These are phyloP conservation scores for Harringtonia lauricola DNA, from an alignment of 2,329 filamentous ascomycete species.

Conservation along the genomic window DNA sequence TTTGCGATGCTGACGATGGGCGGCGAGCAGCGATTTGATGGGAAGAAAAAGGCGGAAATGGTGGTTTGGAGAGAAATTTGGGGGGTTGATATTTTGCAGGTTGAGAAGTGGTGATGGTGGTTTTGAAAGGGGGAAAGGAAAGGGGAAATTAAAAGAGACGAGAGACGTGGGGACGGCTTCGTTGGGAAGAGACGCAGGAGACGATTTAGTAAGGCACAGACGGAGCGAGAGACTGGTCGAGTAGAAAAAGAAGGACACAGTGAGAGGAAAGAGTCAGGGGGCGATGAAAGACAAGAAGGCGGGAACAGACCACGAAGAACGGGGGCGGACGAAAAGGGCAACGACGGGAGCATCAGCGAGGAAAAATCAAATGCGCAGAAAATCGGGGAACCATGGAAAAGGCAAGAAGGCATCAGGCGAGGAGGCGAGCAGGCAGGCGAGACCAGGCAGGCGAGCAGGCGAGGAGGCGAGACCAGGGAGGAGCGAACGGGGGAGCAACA, in stretches of 20 bases:
- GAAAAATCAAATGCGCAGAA: constrained; percentile 2
- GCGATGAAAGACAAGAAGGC: background rate
- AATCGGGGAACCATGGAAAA: constrained; percentile 5
- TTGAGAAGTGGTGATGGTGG: constrained; percentile 14
- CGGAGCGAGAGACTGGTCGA: background rate
- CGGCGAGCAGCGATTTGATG: constrained; percentile 25
- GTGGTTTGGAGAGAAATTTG: constrained; percentile 10
- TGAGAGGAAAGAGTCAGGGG: constrained; percentile 16
- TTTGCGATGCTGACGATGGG: constrained; percentile 20
- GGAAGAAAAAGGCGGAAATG: constrained; percentile 21
- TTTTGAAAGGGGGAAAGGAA: background rate
- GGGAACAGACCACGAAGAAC: background rate
- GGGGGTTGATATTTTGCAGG: constrained; percentile 19
- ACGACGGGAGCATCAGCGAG: background rate
- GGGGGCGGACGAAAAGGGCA: background rate
- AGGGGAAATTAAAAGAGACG: constrained; percentile 4
- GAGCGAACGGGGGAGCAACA: background rate
- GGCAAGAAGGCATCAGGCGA: background rate
- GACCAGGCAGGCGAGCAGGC: constrained; percentile 23
- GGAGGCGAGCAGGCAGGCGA: constrained; percentile 17
- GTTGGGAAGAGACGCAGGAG: constrained; percentile 20
- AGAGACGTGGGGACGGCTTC: constrained; percentile 36
- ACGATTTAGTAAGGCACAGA: background rate
- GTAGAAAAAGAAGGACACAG: background rate
- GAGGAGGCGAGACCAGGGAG: constrained; percentile 6